Evolutionary conservation across 495 filamentous ascomycete species (phyloP).

Genomic region (Penicillium bovifimosum): DNA sequence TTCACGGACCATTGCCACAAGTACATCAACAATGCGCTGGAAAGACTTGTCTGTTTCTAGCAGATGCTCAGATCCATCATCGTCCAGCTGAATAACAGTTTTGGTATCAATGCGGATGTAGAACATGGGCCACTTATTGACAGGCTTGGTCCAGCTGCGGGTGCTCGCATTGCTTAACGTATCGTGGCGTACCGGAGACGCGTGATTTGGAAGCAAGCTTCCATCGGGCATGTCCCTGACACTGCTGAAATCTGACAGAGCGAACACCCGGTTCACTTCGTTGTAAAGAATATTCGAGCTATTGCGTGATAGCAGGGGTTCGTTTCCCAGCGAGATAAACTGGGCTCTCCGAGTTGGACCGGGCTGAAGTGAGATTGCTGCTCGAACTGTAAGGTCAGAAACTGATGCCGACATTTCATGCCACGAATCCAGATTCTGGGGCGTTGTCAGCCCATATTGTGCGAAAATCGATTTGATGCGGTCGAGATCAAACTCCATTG

Average conservation of each 20-base stretch:
- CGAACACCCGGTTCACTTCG: constrained; percentile 74
- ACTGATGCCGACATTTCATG: constrained; percentile 61
- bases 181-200: constrained; percentile 31
- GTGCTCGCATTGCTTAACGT: constrained; percentile 53
- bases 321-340: constrained; percentile 71
- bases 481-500: constrained; percentile 17
- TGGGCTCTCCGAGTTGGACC: constrained; percentile 66
- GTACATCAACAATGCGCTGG: constrained; percentile 52
- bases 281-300: constrained; percentile 66
- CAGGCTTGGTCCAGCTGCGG: constrained; percentile 53
- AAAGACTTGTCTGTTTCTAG: constrained; percentile 42
- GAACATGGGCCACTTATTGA: constrained; percentile 91
- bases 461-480: constrained; percentile 52
- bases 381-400: constrained; percentile 52
- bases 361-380: constrained; percentile 65
- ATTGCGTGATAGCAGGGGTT: constrained; percentile 46
- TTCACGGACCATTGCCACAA: constrained; percentile 57
- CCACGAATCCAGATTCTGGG: constrained; percentile 52
- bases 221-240: constrained; percentile 35
- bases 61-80: constrained; percentile 19
- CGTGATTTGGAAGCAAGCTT: neutral
- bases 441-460: constrained; percentile 58
- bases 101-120: constrained; percentile 60
- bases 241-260: constrained; percentile 70
- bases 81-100: constrained; percentile 3